Evolutionary conservation across 2,329 filamentous ascomycete species (phyloP), one percentile per base, ranked within the genome.

Genomic region (Phialophora chinensis): DNA sequence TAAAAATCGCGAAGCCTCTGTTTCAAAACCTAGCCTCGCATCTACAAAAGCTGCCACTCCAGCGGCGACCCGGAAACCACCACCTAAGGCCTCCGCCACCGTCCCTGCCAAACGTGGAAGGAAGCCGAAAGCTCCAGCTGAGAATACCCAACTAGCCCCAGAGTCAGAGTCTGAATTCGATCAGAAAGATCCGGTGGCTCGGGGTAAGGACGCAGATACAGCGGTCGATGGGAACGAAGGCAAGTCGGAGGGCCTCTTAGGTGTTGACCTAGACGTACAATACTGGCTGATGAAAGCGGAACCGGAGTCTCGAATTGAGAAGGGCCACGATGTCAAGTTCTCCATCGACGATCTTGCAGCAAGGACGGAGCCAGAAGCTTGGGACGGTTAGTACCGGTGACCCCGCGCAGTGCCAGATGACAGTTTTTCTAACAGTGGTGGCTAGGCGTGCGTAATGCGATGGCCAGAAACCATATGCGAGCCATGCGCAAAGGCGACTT

Each of bases 401-500:
- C 7, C 47, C 14, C 20, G 31, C 14, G 25, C n/a, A n/a, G 27
- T 27, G 8, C 33, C 11, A 35, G 3, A 6, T 8, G 57, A 23
- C 29, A 8, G n/a, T 60, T 44, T 5, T 44, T 29, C 60, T 65
- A 59, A 66, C n/a, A 42, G 23, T 55, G 55, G 38, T 59, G 11
- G 29, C 52, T 52, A 70, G 69, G 67, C 55, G 69, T 72, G 23
- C 72, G 67, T 47, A 74, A 72, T 49, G 20, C 57, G 3, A 61
- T 77, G 79, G 94, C 94, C 6, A 88, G 92, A 29, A 98, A 97
- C 75, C 92, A 97, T 76, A 89, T 99, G 80, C 87, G 91, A 33
- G 87, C 88, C 8, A 99, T 99, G 95, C 93, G 91, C 73, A 88
- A 89, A 63, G 93, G 93, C 59, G 95, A 99, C 75, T 84, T 93